phyloP scores from a whole-genome alignment of 768 basidiomycete species.

The Galerina sulciceps region DNA sequence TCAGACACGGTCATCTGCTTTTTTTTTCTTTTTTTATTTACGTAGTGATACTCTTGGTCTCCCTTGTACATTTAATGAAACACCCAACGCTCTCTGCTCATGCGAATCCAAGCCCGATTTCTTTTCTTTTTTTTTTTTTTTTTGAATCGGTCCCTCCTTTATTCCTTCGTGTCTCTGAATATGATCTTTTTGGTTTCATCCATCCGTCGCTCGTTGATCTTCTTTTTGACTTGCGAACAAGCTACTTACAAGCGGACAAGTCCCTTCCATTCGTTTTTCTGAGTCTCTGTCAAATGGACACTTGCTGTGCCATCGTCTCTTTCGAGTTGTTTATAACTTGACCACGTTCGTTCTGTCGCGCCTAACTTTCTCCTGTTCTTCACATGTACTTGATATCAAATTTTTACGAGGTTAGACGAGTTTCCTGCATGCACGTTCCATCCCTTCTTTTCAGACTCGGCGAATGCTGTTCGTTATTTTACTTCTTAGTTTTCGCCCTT shows the following conservation, averaged over 20 bases:
- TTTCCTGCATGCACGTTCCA: background rate
- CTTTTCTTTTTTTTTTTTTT: too few relatives aligned
- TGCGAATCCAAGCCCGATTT: too few relatives aligned
- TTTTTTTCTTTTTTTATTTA: too few relatives aligned
- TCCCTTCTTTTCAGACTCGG: too few relatives aligned
- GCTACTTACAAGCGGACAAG: background rate
- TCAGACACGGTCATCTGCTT: too few relatives aligned
- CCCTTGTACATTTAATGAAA: too few relatives aligned
- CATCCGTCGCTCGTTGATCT: too few relatives aligned
- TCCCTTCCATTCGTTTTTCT: background rate
- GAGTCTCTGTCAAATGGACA: background rate
- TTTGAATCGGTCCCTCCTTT: too few relatives aligned
- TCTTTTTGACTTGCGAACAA: background rate
- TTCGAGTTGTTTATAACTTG: background rate
- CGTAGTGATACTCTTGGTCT: too few relatives aligned
- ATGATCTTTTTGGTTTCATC: too few relatives aligned
- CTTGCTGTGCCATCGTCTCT: background rate
- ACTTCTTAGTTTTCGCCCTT: background rate
- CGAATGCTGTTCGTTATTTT: background rate
- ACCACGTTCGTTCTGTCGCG: background rate
- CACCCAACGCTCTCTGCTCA: too few relatives aligned
- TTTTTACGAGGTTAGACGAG: background rate
- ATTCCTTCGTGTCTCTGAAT: too few relatives aligned
- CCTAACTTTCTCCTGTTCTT: background rate
- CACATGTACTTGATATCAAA: background rate